Evolutionary conservation across 805 yeast genomes (phyloP).

Genomic region (Metschnikowia henanensis): DNA sequence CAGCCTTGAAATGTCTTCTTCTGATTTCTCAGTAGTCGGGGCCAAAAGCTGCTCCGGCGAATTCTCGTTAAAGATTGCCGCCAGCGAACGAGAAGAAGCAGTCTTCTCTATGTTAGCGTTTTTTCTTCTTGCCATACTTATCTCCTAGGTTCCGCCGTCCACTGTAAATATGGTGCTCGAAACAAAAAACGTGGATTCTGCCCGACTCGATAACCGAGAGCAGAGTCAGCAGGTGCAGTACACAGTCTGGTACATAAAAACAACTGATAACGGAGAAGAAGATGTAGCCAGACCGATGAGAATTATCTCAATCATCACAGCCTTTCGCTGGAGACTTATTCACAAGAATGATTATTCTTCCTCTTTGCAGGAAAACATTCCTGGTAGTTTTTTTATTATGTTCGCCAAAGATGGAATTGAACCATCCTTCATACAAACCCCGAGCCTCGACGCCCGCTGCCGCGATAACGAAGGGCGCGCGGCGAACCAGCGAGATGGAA

Average conservation of each 20-base stretch:
- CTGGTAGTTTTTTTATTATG: background rate
- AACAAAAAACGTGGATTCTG: no score
- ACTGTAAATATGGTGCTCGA: no score
- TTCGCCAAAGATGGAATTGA: background rate
- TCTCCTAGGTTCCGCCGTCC: no score
- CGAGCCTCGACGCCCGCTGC: background rate
- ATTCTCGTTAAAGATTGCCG: slow-evolving; percentile 15
- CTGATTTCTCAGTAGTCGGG: background rate
- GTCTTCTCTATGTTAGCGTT: slow-evolving; percentile 7
- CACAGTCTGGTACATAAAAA: background rate
- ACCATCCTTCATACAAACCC: background rate
- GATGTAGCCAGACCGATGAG: no score
- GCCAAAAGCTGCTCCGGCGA: slow-evolving; percentile 4
- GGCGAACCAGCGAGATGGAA: background rate
- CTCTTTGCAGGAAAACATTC: background rate
- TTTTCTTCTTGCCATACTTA: slow-evolving; percentile 20
- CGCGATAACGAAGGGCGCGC: background rate
- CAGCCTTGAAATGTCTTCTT: background rate
- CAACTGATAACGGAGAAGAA: no score
- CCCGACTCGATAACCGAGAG: no score
- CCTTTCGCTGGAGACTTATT: background rate
- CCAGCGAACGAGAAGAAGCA: slow-evolving; percentile 19
- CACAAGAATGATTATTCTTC: background rate
- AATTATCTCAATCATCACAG: background rate
- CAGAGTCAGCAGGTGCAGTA: background rate